Evolutionary conservation across 2,329 filamentous ascomycete species (phyloP), one percentile per base, ranked within the genome.

Genomic region (Fusarium goolgardi): DNA sequence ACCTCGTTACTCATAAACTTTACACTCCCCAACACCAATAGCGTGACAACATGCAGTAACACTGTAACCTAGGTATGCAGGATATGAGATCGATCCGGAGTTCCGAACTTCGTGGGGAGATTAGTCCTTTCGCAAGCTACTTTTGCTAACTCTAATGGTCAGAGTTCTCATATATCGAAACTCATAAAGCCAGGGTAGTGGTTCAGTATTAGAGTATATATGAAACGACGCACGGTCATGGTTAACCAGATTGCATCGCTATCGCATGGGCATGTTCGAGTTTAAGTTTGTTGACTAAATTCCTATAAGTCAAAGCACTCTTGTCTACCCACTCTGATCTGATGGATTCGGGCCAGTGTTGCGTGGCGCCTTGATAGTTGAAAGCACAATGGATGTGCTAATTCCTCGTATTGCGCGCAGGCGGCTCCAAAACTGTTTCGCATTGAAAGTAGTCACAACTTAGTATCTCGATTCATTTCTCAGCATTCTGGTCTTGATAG

Each of bases 211-310:
- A n/a, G 3, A 29, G 35, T 62, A 23, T 49, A 49, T 31, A 13
- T 25, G 32, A 47, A 56, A 56, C 59, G 35, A 39, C 25, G 20
- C 43, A 43, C 23, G 25, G 50, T n/a, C 35, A 23, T 37, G 11
- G 4, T 20, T n/a, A 15, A 27, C 21, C n/a, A 60, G 11, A 16
- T 12, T 37, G 4, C 21, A 52, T 52, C 20, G 32, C 29, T 27
- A 23, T 37, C 5, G 11, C 41, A 44, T 23, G 11, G 18, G 21
- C 8, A 29, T 35, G 16, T 20, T 39, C 47, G 23, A 51, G n/a
- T 51, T 51, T 27, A 29, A 37, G 23, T 35, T 62, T 58, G 12
- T 20, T 15, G n/a, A 25, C 20, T 21, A 9, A 20, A 20, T 23
- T 10, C 21, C 21, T 52, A n/a, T 9, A 32, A 37, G 29, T 18